A percentile compares a stretch with the other conserved stretches of the same genome.
Evolutionary conservation across 768 basidiomycete species (phyloP).

Genomic region (Russula virescens): DNA sequence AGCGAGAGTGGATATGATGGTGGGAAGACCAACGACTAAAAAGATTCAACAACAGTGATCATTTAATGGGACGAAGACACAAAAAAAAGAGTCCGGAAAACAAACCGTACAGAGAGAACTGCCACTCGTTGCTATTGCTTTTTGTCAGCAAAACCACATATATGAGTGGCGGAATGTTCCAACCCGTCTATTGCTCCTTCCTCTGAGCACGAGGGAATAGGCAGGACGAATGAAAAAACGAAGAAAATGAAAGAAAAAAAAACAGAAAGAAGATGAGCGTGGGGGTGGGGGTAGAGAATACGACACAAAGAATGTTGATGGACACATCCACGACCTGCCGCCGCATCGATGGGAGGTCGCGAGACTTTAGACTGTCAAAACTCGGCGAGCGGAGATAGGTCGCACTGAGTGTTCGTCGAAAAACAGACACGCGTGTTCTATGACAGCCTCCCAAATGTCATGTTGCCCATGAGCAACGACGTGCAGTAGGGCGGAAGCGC

Average conservation of each 20-base stretch:
- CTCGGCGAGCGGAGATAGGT: slow-evolving; percentile 33
- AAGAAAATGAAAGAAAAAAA: slow-evolving; percentile 3
- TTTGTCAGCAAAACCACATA: slow-evolving; percentile 13
- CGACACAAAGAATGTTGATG: slow-evolving; percentile 46
- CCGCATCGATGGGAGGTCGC: slow-evolving; percentile 35
- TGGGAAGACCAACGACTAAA: not conserved
- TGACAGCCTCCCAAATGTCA: slow-evolving; percentile 42
- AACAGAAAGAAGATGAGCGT: too few species aligned
- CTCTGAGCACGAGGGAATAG: slow-evolving; percentile 3
- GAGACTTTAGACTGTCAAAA: slow-evolving; percentile 24
- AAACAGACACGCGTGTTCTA: slow-evolving; percentile 39
- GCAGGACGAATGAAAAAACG: not conserved
- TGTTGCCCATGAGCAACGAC: slow-evolving; percentile 38
- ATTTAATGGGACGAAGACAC: not conserved
- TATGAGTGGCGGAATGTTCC: slow-evolving; percentile 15
- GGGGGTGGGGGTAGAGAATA: not conserved
- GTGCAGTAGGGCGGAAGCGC: slow-evolving; percentile 49
- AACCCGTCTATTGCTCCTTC: slow-evolving; percentile 15
- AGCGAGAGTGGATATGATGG: not conserved
- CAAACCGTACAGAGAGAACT: slow-evolving; percentile 24
- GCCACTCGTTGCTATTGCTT: slow-evolving; percentile 13
- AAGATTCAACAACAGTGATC: not conserved
- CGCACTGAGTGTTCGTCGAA: slow-evolving; percentile 46
- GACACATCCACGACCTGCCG: slow-evolving; percentile 48
- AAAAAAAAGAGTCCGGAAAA: slow-evolving; percentile 7